Percentiles rank a stretch among this genome's conserved stretches.
These are phyloP conservation scores for Graphiopsis chlorocephala DNA, from an alignment of 2,329 filamentous ascomycete genomes.

Conservation along the genomic window DNA sequence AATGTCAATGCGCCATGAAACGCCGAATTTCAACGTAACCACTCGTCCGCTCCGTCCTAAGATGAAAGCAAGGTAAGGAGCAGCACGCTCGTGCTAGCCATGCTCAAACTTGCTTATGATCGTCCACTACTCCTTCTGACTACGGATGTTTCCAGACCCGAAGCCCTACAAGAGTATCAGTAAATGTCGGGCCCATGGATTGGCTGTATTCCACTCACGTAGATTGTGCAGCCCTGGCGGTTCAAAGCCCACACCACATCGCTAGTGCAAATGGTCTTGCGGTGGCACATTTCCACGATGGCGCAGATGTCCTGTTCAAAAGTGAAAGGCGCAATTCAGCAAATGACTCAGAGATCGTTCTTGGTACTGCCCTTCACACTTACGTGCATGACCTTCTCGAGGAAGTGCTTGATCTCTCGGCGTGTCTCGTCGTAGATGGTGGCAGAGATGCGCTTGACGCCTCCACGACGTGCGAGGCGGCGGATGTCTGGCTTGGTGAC, in stretches of 20 bases:
- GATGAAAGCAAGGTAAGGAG: background rate
- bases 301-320: slow-evolving; percentile 24
- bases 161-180: background rate
- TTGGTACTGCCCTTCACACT: background rate
- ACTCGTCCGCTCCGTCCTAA: background rate
- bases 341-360: background rate
- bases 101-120: background rate
- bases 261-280: slow-evolving; percentile 61
- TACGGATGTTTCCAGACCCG: background rate
- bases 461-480: slow-evolving; percentile 71
- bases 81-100: background rate
- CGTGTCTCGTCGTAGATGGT: slow-evolving; percentile 64
- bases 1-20: background rate
- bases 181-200: background rate
- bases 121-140: background rate
- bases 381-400: slow-evolving; percentile 50
- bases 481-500: slow-evolving; percentile 73
- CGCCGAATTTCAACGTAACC: background rate
- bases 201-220: slow-evolving; percentile 17
- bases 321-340: background rate
- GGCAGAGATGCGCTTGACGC: slow-evolving; percentile 69
- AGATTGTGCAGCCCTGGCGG: slow-evolving; percentile 19
- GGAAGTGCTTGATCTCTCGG: slow-evolving; percentile 50
- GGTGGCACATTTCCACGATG: slow-evolving; percentile 33
- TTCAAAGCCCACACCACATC: slow-evolving; percentile 63